Base-by-base conservation (phyloP, 441 rosid species). In the Hura crepitans region DNA sequence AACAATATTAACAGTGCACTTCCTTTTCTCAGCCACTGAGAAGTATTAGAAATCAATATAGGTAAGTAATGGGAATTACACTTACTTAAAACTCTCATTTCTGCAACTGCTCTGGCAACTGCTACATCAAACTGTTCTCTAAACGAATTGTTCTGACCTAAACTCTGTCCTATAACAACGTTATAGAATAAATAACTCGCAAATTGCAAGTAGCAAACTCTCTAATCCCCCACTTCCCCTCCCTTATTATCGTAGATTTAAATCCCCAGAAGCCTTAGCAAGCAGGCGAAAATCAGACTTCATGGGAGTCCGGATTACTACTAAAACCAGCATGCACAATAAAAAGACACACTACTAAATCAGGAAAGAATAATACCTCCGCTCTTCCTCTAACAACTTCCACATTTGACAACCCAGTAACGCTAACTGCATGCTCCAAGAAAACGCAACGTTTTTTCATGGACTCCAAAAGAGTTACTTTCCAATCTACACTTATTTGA, bases 51-150 rank as follows among this genome's bases (percentile, higher is more conserved):
- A 30, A 23, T 50, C 12, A 30, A 51, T 2, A 50, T 35, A n/a
- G 35, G 1, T 13, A 33, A 27, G 25, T 23, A 39, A 10, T n/a
- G 6, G 18, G 46, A 66, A 49, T 69, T 70, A 35, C 7, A 35
- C 7, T 35, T 35, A 92, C 99, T 94, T 76, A 94, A 82, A 62
- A 92, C 82, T 85, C 97, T 87, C 97, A 94, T 85, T 78, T 94
- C 99, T 3, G 97, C 94, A 2, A 94, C 99, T 66, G 97, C 97
- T 86, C 99, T 90, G 66, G 99, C 97, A 37, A 92, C 88, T 49
- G 94, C 92, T 4, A 92, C 87, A 84, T 94, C 97, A 82, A 86
- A 94, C 68, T 80, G 77, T 81, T 92, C 97, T 82, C 97, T 89
- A 74, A 79, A 87, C 68, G 63, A 51, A 49, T 69, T 51, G 80